Evolutionary conservation across 1,139 yeast species (phyloP), one percentile per base, ranked within the genome.

Genomic region (Ogataea hybrid): DNA sequence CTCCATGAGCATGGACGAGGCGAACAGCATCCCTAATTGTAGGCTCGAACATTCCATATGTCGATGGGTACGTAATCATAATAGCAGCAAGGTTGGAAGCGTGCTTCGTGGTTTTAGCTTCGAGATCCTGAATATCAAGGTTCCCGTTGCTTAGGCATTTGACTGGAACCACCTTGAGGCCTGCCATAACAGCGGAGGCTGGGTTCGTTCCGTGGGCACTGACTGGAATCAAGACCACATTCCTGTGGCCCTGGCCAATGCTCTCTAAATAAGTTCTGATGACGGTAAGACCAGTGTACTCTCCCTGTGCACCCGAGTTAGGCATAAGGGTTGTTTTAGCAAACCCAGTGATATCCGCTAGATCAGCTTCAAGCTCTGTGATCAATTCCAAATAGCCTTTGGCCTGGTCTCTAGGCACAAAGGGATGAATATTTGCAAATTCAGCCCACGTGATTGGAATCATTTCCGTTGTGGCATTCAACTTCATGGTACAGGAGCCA

Each of bases 151-250:
- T 63, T 45, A 84, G 71, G 69, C 98, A 92, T 65, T 89, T 88
- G 44, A 92, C 87, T 6, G 97, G 84, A 18, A 92, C 87, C 39
- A 92, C 97, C 66, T 87, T 88, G 64, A 92, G 70, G 32, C 97
- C 97, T 57, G 95, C 84, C 96, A 92, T 92, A 33, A 96, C 89
- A 14, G 98, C 97, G 35, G 96, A 87, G 0, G 98, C 98, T 17
- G 98, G 98, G 62, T 92, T 92, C 27, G 98, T 92, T 47, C 98
- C 98, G 60, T 92, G 98, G 2, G 98, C 98, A 59, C 94, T 82
- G 8, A 90, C 96, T 11, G 98, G 98, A 54, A 92, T 92, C 61
- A 92, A 75, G 66, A 97, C 92, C 44, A 92, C 76, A 63, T 90
- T 82, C 63, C 98, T 79, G 50, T 79, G 66, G 25, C 73, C 69